Percentiles rank a stretch among this genome's conserved stretches.
phyloP scores from a whole-genome alignment of 768 basidiomycete genomes.

The Mycena polygramma region DNA sequence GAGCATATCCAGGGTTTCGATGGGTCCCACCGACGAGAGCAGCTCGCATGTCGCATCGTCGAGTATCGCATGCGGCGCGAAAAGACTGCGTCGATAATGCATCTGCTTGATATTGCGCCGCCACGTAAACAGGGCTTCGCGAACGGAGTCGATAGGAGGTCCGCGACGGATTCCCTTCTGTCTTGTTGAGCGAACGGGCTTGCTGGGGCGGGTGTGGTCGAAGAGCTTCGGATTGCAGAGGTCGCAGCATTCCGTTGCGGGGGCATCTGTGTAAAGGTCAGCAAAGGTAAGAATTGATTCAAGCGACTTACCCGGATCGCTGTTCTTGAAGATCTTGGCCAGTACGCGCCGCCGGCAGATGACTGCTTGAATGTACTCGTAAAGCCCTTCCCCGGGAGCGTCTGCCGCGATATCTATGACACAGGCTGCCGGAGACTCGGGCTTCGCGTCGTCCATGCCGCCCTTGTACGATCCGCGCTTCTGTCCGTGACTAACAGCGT shows the following conservation, averaged over 20 bases:
- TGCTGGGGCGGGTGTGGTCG: constrained; percentile 33
- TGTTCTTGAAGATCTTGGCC: neutral
- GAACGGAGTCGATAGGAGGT: constrained; percentile 20
- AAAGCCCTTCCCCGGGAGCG: constrained; percentile 4
- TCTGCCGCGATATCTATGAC: neutral
- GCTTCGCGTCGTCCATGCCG: neutral
- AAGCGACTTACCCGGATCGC: too few relatives aligned
- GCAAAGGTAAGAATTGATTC: neutral
- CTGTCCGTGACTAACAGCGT: neutral
- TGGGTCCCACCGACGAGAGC: constrained; percentile 28
- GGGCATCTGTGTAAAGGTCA: neutral
- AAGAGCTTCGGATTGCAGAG: constrained; percentile 39
- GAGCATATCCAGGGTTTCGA: constrained; percentile 11
- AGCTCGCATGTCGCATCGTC: constrained; percentile 31
- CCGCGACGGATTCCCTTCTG: constrained; percentile 27
- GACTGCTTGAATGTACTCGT: neutral
- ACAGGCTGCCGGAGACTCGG: neutral
- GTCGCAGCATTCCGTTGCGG: neutral
- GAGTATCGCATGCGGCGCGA: constrained; percentile 29
- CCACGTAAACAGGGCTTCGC: constrained; percentile 24
- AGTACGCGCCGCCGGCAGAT: neutral
- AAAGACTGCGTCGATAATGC: constrained; percentile 18
- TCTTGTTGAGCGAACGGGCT: constrained; percentile 5
- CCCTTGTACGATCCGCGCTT: constrained; percentile 6
- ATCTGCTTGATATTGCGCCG: constrained; percentile 23